A percentile compares a stretch with the other conserved stretches of the same genome.
phyloP scores from a whole-genome alignment of 1,284 basidiomycete species.

The Tremellales sp. region DNA sequence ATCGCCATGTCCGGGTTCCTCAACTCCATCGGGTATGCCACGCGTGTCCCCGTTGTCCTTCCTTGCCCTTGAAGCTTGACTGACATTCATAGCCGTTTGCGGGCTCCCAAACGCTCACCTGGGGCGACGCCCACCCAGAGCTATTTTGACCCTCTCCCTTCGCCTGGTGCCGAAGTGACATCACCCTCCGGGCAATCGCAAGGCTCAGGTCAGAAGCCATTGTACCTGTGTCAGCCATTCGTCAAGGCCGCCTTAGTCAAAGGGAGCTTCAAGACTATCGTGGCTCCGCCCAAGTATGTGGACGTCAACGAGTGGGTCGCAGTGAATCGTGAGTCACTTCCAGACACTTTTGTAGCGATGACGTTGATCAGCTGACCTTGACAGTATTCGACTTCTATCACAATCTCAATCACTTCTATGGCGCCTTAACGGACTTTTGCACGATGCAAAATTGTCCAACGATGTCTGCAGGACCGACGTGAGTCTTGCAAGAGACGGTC shows the following conservation, averaged over 20 bases:
- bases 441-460: conserved; percentile 82
- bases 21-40: conserved; percentile 43
- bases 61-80: neutral
- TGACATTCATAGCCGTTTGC: conserved; percentile 34
- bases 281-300: conserved; percentile 93
- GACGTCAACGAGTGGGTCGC: conserved; percentile 99
- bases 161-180: conserved; percentile 28
- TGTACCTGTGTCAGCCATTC: conserved; percentile 92
- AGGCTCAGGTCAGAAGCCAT: conserved; percentile 50
- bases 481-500: conserved; percentile 42
- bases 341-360: neutral
- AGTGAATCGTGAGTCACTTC: conserved; percentile 74
- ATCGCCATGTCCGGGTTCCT: conserved; percentile 42
- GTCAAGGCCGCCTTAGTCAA: conserved; percentile 96
- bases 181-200: conserved; percentile 7
- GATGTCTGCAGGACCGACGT: conserved; percentile 90
- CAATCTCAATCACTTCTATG: conserved; percentile 97
- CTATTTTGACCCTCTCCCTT: conserved; percentile 42
- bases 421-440: conserved; percentile 90
- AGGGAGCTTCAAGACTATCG: conserved; percentile 98
- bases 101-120: conserved; percentile 44
- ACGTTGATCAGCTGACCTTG: neutral
- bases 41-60: neutral
- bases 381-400: conserved; percentile 94
- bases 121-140: conserved; percentile 17